phyloP scores from a whole-genome alignment of 73 alveolate genomes.

The Symbiodinium natans region DNA sequence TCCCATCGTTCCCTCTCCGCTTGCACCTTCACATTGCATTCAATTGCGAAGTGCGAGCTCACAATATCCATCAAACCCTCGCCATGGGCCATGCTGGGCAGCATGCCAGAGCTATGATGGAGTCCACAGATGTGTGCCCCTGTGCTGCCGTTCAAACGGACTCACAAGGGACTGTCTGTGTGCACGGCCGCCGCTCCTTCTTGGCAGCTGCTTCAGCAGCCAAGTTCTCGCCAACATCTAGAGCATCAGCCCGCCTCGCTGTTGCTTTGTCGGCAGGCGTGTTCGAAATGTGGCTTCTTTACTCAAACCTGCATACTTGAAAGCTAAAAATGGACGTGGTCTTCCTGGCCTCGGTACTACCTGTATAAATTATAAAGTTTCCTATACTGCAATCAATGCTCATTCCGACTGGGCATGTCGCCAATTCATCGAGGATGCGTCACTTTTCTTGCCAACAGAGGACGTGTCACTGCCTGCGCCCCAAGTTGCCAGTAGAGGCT shows the following conservation, averaged over 20 bases:
- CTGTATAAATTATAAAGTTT: too few relatives aligned
- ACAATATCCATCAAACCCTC: not conserved
- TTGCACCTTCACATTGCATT: conserved; percentile 4
- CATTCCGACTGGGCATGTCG: not conserved
- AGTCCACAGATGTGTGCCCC: conserved; percentile 76
- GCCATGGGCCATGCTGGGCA: not conserved
- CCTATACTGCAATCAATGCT: too few relatives aligned
- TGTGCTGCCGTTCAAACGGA: not conserved
- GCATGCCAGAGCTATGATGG: conserved; percentile 54
- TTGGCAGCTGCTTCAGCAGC: conserved; percentile 79
- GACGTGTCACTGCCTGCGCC: conserved; percentile 59
- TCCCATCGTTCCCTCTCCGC: conserved; percentile 71
- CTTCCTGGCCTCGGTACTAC: too few relatives aligned
- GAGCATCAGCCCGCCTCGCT: conserved; percentile 61
- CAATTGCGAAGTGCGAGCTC: not conserved
- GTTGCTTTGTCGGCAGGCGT: too few relatives aligned
- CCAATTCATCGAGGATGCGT: conserved; percentile 71
- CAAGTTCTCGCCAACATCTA: conserved; percentile 75
- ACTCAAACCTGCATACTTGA: too few relatives aligned
- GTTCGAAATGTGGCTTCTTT: too few relatives aligned
- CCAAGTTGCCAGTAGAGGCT: too few relatives aligned
- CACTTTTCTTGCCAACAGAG: conserved; percentile 58
- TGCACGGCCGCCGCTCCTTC: conserved; percentile 8
- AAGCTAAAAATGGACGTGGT: too few relatives aligned
- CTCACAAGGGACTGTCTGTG: not conserved